Conservation (phyloP, 2,329 filamentous ascomycete genomes). For the Lecanicillium sp. region DNA sequence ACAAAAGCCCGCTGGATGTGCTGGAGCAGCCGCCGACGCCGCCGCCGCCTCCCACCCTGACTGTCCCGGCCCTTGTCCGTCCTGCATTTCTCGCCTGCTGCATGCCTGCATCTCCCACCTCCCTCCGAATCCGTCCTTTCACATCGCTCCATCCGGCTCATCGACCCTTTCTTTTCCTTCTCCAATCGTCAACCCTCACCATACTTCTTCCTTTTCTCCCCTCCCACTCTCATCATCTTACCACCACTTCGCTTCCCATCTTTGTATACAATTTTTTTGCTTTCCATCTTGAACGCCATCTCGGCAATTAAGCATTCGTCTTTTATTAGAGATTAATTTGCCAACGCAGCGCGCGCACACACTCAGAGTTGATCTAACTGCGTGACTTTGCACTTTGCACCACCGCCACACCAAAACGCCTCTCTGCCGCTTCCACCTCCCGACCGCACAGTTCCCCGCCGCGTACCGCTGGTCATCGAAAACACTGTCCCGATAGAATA, state of each 20-base stretch:
- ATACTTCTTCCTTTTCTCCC: conserved; percentile 3
- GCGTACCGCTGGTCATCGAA: not conserved
- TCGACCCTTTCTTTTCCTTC: conserved; percentile 8
- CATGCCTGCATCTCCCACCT: conserved; percentile 4
- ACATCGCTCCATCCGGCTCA: conserved; percentile 1
- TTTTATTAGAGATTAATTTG: conserved; percentile 1
- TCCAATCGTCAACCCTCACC: not conserved
- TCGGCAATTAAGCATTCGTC: not conserved
- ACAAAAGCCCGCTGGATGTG: too few species aligned
- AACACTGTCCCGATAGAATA: conserved; percentile 16
- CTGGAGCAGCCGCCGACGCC: too few species aligned
- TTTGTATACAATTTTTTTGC: conserved; percentile 6
- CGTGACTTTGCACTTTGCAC: not conserved
- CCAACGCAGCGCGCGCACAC: not conserved
- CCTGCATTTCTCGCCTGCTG: conserved; percentile 8
- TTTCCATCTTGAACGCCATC: not conserved
- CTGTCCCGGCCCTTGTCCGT: conserved; percentile 1
- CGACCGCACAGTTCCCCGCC: not conserved
- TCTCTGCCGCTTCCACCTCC: conserved; percentile 10
- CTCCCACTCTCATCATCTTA: conserved; percentile 1
- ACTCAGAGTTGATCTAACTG: not conserved
- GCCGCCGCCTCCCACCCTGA: too few species aligned
- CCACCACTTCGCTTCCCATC: conserved; percentile 3
- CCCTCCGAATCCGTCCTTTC: conserved; percentile 1
- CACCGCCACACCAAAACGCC: not conserved